Conservation (phyloP, 352 stramenopile species). For the Globisporangium middletonii region DNA sequence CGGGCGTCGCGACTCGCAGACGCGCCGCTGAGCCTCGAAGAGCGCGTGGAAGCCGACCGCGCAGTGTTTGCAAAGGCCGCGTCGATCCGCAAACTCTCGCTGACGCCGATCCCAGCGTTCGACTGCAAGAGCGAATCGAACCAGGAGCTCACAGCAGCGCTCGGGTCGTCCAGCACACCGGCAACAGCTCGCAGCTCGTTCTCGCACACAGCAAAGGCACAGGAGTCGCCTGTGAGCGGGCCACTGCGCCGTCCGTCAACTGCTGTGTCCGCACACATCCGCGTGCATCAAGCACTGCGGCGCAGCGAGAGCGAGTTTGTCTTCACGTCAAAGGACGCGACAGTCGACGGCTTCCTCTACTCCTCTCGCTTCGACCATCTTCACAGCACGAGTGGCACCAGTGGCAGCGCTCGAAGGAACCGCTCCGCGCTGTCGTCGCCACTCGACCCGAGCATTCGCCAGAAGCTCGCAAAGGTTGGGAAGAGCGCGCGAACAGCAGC, state of each 20-base stretch:
- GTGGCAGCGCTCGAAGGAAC: neutral
- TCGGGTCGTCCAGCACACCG: neutral
- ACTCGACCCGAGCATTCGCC: slow-evolving; percentile 4
- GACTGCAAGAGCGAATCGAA: slow-evolving; percentile 3
- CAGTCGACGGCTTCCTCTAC: slow-evolving; percentile 45
- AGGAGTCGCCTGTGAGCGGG: neutral
- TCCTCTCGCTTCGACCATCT: slow-evolving; percentile 47
- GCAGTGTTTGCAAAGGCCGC: slow-evolving; percentile 34
- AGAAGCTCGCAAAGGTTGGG: slow-evolving; percentile 13
- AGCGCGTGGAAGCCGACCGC: slow-evolving; percentile 21
- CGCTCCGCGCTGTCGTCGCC: slow-evolving; percentile 18
- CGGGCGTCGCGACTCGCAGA: neutral
- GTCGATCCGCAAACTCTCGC: slow-evolving; percentile 23
- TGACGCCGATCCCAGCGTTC: slow-evolving; percentile 2
- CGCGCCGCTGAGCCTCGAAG: slow-evolving; percentile 5
- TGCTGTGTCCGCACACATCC: slow-evolving; percentile 40
- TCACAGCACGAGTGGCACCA: neutral
- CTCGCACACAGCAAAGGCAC: neutral
- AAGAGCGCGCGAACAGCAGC: neutral
- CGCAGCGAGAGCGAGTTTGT: slow-evolving; percentile 52
- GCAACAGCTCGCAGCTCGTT: neutral
- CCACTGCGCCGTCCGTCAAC: slow-evolving; percentile 29
- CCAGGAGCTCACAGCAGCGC: slow-evolving; percentile 1
- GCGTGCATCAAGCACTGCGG: slow-evolving; percentile 49
- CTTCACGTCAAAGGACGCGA: slow-evolving; percentile 38